phyloP scores from a whole-genome alignment of 805 yeast genomes.

The Candida sanyiensis region DNA sequence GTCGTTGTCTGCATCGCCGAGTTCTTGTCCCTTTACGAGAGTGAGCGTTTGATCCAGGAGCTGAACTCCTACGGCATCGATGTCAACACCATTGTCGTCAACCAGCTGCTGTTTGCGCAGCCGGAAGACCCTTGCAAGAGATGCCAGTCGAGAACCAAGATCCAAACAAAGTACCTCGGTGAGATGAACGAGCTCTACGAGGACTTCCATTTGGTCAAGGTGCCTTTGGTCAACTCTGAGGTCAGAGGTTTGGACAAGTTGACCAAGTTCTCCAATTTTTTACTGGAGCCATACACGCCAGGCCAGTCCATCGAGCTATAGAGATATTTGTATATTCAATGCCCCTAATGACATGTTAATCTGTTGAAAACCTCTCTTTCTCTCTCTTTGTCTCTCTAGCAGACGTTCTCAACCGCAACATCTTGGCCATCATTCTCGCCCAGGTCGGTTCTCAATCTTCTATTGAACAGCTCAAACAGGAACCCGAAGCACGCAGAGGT shows the following conservation, averaged over 20 bases:
- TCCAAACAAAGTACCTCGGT: slow-evolving; percentile 91
- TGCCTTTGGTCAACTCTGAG: slow-evolving; percentile 93
- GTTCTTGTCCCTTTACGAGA: slow-evolving; percentile 90
- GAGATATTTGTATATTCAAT: slow-evolving; percentile 2
- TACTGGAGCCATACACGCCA: slow-evolving; percentile 74
- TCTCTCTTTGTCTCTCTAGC: slow-evolving; percentile 32
- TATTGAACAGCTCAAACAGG: slow-evolving; percentile 63
- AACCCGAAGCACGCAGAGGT: slow-evolving; percentile 63
- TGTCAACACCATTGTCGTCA: slow-evolving; percentile 92
- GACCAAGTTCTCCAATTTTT: slow-evolving; percentile 74
- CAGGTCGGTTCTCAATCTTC: slow-evolving; percentile 58
- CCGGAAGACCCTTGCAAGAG: slow-evolving; percentile 74
- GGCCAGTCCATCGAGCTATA: slow-evolving; percentile 27
- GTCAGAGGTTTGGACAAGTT: slow-evolving; percentile 89
- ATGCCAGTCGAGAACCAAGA: slow-evolving; percentile 87
- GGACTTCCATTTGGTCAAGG: slow-evolving; percentile 92
- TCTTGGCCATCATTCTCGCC: slow-evolving; percentile 56
- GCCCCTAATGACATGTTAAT: background rate
- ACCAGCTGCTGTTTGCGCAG: slow-evolving; percentile 86
- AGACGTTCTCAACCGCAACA: slow-evolving; percentile 53
- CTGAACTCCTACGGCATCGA: slow-evolving; percentile 92
- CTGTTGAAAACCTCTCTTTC: background rate
- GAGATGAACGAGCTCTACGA: slow-evolving; percentile 96
- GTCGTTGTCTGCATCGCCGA: slow-evolving; percentile 98
- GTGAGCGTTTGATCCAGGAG: slow-evolving; percentile 97